A percentile compares a stretch with the other conserved stretches of the same genome.
These are phyloP conservation scores for Puccinia brachypodii DNA, from an alignment of 1,284 basidiomycete genomes.

Conservation along the genomic window DNA sequence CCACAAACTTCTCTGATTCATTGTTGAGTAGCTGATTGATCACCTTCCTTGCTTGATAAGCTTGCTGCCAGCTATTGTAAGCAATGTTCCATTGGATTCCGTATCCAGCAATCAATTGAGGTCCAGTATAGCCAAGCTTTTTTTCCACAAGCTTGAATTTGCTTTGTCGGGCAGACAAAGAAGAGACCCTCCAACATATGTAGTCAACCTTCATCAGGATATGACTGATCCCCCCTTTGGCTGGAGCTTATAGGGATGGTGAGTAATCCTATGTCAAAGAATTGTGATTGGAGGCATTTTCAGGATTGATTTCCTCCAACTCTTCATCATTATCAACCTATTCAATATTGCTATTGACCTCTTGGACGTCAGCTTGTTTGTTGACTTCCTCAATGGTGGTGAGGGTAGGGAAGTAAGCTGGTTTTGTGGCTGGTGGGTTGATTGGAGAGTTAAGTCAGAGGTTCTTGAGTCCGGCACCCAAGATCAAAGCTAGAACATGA, in stretches of 20 bases:
- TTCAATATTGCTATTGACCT: neutral
- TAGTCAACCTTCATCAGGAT: constrained; percentile 65
- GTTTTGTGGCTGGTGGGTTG: neutral
- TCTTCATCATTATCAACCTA: neutral
- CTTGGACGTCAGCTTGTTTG: neutral
- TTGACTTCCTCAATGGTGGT: neutral
- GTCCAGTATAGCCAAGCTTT: neutral
- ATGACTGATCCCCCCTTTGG: too few relatives aligned
- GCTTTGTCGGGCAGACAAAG: neutral
- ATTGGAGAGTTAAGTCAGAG: neutral
- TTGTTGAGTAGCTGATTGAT: neutral
- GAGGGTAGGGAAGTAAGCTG: neutral
- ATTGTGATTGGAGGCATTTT: neutral
- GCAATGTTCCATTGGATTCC: neutral
- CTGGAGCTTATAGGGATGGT: too few relatives aligned
- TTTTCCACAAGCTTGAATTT: neutral
- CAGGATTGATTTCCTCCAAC: neutral
- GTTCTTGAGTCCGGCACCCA: neutral
- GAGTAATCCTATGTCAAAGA: too few relatives aligned
- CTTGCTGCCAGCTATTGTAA: neutral
- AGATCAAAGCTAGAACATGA: constrained; percentile 5
- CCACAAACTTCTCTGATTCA: neutral
- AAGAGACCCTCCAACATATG: neutral
- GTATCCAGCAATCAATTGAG: neutral
- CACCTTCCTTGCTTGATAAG: neutral